Evolutionary conservation across 1,284 basidiomycete genomes (phyloP), one percentile per base, ranked within the genome.

Genomic region (Ceratobasidium sp.): DNA sequence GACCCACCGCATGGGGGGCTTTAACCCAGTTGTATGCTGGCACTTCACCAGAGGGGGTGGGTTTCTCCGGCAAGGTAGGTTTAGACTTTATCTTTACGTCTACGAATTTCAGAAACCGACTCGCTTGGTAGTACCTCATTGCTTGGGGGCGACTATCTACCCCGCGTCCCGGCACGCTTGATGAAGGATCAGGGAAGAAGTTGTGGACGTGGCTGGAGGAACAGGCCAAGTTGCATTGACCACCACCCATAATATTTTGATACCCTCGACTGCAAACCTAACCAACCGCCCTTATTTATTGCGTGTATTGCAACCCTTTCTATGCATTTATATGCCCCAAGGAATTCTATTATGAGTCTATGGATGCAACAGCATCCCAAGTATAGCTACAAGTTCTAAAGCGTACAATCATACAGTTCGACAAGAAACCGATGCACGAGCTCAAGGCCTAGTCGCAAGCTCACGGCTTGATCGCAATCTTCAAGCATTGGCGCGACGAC

Each of bases 391-490:
- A 69, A 57, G 13, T 59, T 44, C 41, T 23, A 50, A 52, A 57
- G 52, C 41, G 46, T 57, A 57, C 38, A 57, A 21, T 55, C 3
- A 43, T 44, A 44, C 52, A 69, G 28, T 13, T 14, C 23, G 28
- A 30, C 9, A n/a, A 32, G 54, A 28, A 11, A 13, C 21, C 8
- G 5, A 28, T 57, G 5, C 8, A 9, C 30, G 26, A n/a, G 11
- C 43, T 44, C 21, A 30, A 13, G 35, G 35, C 9, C 7, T 26
- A 57, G 58, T 32, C 28, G 21, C 18, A 44, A 5, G 2, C 63
- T 78, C 75, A 85, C 38, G 86, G 86, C 76, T 83, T 89, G 76
- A 92, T 86, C 26, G 85, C 87, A 76, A 92, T 88, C 82, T 92
- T 92, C 72, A 91, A 81, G 50, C 90, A 90, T 1, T 83, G 84